A percentile compares a stretch with the other conserved stretches of the same genome.
phyloP scores from a whole-genome alignment of 1,284 basidiomycete genomes.

The Malassezia globosa region DNA sequence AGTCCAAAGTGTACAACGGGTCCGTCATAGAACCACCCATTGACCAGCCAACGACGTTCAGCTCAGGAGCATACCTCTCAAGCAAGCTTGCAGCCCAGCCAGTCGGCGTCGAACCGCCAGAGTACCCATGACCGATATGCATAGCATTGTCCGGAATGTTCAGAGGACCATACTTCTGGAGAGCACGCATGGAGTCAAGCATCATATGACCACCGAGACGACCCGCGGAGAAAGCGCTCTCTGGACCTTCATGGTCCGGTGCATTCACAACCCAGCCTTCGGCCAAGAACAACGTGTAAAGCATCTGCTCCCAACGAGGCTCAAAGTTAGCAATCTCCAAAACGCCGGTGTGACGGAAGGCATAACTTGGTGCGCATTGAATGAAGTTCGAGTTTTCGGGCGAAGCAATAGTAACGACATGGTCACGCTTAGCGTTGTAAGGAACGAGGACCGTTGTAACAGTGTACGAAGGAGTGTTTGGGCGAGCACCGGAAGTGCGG shows the following conservation, averaged over 20 bases:
- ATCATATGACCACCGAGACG: slow-evolving; percentile 25
- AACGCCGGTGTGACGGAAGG: slow-evolving; percentile 20
- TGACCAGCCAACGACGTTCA: slow-evolving; percentile 33
- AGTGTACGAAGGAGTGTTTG: slow-evolving; percentile 15
- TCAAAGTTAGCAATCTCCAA: slow-evolving; percentile 21
- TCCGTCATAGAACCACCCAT: slow-evolving; percentile 36
- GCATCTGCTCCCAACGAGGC: slow-evolving; percentile 27
- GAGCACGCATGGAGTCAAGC: slow-evolving; percentile 30
- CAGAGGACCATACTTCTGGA: slow-evolving; percentile 21
- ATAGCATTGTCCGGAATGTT: slow-evolving; percentile 19
- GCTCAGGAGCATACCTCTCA: slow-evolving; percentile 23
- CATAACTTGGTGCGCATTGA: slow-evolving; percentile 30
- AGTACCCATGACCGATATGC: slow-evolving; percentile 30
- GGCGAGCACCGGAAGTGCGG: slow-evolving; percentile 17
- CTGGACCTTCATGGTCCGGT: slow-evolving; percentile 33
- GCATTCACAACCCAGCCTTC: slow-evolving; percentile 37
- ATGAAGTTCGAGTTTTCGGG: slow-evolving; percentile 27
- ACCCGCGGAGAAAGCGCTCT: slow-evolving; percentile 27
- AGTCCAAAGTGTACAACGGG: slow-evolving; percentile 9
- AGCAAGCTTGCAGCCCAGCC: slow-evolving; percentile 25
- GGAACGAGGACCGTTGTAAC: slow-evolving; percentile 31
- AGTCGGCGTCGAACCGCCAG: slow-evolving; percentile 30
- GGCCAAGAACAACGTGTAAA: slow-evolving; percentile 28
- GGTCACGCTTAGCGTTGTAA: slow-evolving; percentile 12
- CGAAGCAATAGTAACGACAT: slow-evolving; percentile 12